Conservation (phyloP, 768 basidiomycete genomes). For the Coprinopsis marcescibilis region DNA sequence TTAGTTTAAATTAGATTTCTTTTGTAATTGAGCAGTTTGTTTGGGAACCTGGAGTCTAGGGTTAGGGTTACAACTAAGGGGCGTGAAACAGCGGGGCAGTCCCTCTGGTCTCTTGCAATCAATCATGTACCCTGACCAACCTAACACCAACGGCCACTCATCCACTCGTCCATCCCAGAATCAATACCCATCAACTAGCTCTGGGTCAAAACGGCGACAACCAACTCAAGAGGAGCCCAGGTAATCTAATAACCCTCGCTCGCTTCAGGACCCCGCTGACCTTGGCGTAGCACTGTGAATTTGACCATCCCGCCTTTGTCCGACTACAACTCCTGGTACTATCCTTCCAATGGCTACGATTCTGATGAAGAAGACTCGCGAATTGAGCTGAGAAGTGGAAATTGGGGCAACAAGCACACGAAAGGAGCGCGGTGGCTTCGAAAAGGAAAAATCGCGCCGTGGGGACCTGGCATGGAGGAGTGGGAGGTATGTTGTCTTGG, state of each 20-base stretch:
- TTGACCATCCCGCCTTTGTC: constrained; percentile 41
- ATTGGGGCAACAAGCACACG: constrained; percentile 78
- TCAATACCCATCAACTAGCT: background rate
- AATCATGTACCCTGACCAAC: constrained; percentile 5
- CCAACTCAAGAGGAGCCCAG: constrained; percentile 22
- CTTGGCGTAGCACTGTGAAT: constrained; percentile 9
- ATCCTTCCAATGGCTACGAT: constrained; percentile 70
- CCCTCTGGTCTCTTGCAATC: background rate
- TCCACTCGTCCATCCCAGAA: background rate
- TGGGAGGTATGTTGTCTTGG: constrained; percentile 60
- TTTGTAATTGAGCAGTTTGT: too few relatives aligned
- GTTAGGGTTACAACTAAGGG: background rate
- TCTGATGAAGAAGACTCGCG: constrained; percentile 53
- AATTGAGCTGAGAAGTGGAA: constrained; percentile 43
- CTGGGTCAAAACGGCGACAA: constrained; percentile 18
- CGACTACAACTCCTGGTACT: constrained; percentile 79
- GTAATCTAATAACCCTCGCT: constrained; percentile 16
- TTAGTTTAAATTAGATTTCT: too few relatives aligned
- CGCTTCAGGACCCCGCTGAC: constrained; percentile 4
- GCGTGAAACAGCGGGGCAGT: background rate
- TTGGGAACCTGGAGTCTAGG: background rate
- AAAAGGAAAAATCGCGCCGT: constrained; percentile 73
- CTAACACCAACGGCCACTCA: constrained; percentile 3
- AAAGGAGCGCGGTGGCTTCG: constrained; percentile 80
- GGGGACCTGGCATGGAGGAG: constrained; percentile 81